Evolutionary conservation across 2,329 filamentous ascomycete genomes (phyloP), one percentile per base, ranked within the genome.

Genomic region (Ampelomyces quisqualis): DNA sequence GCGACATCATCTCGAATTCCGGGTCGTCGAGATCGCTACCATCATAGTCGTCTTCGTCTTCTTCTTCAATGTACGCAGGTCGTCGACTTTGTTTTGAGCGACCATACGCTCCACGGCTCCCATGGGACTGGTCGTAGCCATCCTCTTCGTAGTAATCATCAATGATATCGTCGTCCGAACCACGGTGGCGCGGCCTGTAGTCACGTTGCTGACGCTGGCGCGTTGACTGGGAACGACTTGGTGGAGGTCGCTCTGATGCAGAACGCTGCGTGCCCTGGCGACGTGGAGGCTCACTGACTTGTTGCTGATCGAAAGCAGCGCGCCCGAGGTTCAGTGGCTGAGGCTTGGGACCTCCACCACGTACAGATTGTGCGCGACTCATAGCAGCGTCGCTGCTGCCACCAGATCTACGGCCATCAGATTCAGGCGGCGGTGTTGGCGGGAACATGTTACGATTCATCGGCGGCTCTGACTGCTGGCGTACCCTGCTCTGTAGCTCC

Each of bases 361-460:
- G 69, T 51, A 75, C 70, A 33, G 76, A 78, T 18, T 73, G 70
- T 15, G 74, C 70, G 37, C 78, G 71, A 53, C 59, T 70, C 64
- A 61, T 72, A 45, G 59, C 68, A 56, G 58, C 69, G 29, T 67
- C 51, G 29, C 51, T 42, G 27, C 38, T 53, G 24, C 34, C 53
- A 22, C 28, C 45, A 40, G 62, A 63, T 37, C 51, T 60, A 7
- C 64, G 55, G 34, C 84, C 85, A 54, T 96, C 90, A 48, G 81
- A 80, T 74, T 98, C 93, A 5, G 93, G 93, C 5, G 93, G 93
- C 27, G 93, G 93, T n/a, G 93, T 97, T n/a, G 93, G 93, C 13
- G 93, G 93, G 73, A 97, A 96, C 49, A 91, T 80, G 58, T 87
- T 88, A 57, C 89, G 83, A 63, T 80, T 81, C 51, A 82, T 74